phyloP scores from a whole-genome alignment of 176 grass and related monocot genomes.

The Cenchrus fungigraminus region DNA sequence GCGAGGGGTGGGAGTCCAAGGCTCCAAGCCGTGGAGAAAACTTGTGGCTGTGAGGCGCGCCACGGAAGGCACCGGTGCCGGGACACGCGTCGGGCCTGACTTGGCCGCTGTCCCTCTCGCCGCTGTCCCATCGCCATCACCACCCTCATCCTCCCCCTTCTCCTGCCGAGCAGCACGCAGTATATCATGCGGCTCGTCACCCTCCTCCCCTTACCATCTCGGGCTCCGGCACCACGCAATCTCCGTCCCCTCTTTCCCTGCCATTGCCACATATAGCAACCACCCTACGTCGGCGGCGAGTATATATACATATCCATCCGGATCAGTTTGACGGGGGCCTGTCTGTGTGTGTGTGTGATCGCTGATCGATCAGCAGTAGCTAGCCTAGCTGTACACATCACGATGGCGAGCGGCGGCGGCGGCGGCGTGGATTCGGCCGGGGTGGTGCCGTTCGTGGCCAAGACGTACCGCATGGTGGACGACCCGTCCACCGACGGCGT shows the following conservation, averaged over 20 bases:
- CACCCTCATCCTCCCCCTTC: too few relatives aligned
- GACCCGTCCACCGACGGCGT: slow-evolving; percentile 69
- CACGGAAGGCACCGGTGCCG: slow-evolving; percentile 32
- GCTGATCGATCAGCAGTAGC: too few relatives aligned
- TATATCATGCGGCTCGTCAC: background rate
- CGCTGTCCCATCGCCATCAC: background rate
- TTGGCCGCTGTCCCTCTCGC: slow-evolving; percentile 52
- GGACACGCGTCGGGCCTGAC: slow-evolving; percentile 64
- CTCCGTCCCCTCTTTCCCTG: background rate
- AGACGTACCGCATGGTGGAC: slow-evolving; percentile 88
- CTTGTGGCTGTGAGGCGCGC: slow-evolving; percentile 21
- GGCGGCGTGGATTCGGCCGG: slow-evolving; percentile 8
- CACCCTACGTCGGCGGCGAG: background rate
- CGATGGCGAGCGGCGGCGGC: background rate
- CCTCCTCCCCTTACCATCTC: slow-evolving; percentile 48
- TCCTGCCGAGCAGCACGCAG: too few relatives aligned
- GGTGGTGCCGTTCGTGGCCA: slow-evolving; percentile 76
- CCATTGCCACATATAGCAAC: slow-evolving; percentile 8
- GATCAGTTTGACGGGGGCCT: too few relatives aligned
- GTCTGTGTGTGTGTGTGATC: too few relatives aligned
- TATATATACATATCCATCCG: background rate
- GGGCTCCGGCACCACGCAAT: background rate
- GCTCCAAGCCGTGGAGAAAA: too few relatives aligned
- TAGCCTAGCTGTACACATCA: too few relatives aligned
- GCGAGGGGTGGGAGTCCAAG: too few relatives aligned